A percentile compares a stretch with the other conserved stretches of the same genome.
These are phyloP conservation scores for Fusarium cyanostomum DNA, from an alignment of 2,329 filamentous ascomycete species.

Conservation along the genomic window DNA sequence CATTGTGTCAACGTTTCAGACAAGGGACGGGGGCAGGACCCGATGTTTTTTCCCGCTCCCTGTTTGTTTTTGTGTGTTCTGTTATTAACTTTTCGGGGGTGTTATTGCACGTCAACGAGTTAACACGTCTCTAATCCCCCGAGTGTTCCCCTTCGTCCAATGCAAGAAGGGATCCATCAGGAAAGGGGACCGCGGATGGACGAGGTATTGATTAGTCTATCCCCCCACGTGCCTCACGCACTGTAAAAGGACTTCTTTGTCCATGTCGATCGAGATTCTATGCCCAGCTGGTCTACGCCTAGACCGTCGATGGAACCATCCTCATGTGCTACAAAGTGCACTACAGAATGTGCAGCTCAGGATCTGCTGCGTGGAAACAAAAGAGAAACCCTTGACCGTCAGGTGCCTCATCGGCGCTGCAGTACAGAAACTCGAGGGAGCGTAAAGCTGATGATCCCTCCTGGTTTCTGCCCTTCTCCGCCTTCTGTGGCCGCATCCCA, in stretches of 20 bases:
- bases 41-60: background rate
- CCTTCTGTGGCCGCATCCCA: conserved; percentile 30
- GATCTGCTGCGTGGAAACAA: background rate
- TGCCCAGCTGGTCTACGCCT: conserved; percentile 9
- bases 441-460: conserved; percentile 38
- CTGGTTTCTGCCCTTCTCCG: conserved; percentile 20
- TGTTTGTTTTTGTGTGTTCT: conserved; percentile 19
- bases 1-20: conserved; percentile 22
- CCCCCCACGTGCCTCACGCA: conserved; percentile 21
- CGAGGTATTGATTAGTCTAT: conserved; percentile 16
- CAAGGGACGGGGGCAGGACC: background rate
- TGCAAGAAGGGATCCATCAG: conserved; percentile 6
- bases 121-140: background rate
- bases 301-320: background rate
- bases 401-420: conserved; percentile 28
- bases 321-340: background rate
- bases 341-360: background rate
- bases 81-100: conserved; percentile 12
- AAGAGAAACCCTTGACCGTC: conserved; percentile 21
- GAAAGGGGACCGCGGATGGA: background rate
- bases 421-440: conserved; percentile 27
- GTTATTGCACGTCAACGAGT: conserved; percentile 16
- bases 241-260: conserved; percentile 10
- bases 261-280: conserved; percentile 26
- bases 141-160: conserved; percentile 1